Evolutionary conservation across 2,329 filamentous ascomycete genomes (phyloP).

Genomic region (Fonsecaea pugnacius): DNA sequence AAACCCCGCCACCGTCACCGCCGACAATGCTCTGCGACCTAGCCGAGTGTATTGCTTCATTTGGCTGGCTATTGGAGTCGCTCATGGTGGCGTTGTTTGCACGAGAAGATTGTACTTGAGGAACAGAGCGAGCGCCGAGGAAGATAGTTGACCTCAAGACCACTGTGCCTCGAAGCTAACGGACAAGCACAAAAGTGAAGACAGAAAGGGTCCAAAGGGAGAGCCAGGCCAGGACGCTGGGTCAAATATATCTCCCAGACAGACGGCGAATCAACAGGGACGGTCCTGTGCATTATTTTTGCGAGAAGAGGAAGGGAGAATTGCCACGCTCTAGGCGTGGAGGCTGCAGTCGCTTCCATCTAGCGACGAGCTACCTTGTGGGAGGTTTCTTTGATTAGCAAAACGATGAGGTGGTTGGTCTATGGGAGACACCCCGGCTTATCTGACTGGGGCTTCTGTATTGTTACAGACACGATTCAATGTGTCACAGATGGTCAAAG

Average conservation of each 20-base stretch:
- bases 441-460: background rate
- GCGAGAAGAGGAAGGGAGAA: background rate
- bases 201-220: background rate
- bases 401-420: background rate
- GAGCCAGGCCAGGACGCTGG: background rate
- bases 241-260: background rate
- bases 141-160: background rate
- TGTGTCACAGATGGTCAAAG: background rate
- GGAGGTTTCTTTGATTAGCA: background rate
- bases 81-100: background rate
- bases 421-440: background rate
- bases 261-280: background rate
- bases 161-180: background rate
- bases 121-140: background rate
- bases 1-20: background rate
- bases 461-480: background rate
- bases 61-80: background rate
- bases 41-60: background rate
- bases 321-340: background rate
- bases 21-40: background rate
- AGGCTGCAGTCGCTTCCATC: background rate
- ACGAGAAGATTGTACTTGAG: background rate
- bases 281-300: background rate
- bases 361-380: background rate
- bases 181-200: background rate